Evolutionary conservation across 164 flowering plant species (phyloP).

Genomic region (Aristolochia contorta): DNA sequence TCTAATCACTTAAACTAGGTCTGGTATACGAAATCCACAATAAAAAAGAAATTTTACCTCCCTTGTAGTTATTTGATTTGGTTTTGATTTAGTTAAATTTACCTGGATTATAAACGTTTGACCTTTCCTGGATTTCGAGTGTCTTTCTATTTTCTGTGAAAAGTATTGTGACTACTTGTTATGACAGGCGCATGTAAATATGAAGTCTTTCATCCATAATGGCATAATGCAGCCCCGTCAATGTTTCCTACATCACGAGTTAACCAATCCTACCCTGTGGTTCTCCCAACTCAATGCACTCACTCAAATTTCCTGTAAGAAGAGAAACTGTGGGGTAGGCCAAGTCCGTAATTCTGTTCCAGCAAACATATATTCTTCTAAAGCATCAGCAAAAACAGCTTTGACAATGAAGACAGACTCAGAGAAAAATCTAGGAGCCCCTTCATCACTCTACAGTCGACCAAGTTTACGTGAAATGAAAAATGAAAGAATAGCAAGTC

Average conservation of each 20-base stretch:
- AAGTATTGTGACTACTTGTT: too few relatives aligned
- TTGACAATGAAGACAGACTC: slow-evolving; percentile 16
- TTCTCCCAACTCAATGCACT: slow-evolving; percentile 15
- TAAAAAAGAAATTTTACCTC: too few relatives aligned
- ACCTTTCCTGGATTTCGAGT: too few relatives aligned
- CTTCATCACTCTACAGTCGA: slow-evolving; percentile 53
- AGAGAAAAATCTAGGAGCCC: slow-evolving; percentile 23
- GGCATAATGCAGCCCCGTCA: slow-evolving; percentile 42
- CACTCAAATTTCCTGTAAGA: slow-evolving; percentile 14
- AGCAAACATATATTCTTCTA: slow-evolving; percentile 29
- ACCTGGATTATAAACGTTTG: too few relatives aligned
- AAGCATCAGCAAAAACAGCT: slow-evolving; percentile 18
- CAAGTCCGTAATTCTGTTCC: slow-evolving; percentile 25
- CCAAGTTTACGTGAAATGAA: slow-evolving; percentile 82
- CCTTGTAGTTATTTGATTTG: too few relatives aligned
- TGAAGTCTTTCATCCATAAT: slow-evolving; percentile 38
- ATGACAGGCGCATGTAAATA: slow-evolving; percentile 7
- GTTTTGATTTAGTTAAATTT: too few relatives aligned
- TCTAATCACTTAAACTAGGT: too few relatives aligned
- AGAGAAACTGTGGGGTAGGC: slow-evolving; percentile 21
- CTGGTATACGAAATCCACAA: too few relatives aligned
- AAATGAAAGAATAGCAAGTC: slow-evolving; percentile 57
- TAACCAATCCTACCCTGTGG: slow-evolving; percentile 24
- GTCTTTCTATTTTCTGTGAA: too few relatives aligned
- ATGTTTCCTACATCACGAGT: slow-evolving; percentile 38